Evolutionary conservation across 2,329 filamentous ascomycete species (phyloP), one percentile per base, ranked within the genome.

Genomic region (Rhinocladiella mackenziei): DNA sequence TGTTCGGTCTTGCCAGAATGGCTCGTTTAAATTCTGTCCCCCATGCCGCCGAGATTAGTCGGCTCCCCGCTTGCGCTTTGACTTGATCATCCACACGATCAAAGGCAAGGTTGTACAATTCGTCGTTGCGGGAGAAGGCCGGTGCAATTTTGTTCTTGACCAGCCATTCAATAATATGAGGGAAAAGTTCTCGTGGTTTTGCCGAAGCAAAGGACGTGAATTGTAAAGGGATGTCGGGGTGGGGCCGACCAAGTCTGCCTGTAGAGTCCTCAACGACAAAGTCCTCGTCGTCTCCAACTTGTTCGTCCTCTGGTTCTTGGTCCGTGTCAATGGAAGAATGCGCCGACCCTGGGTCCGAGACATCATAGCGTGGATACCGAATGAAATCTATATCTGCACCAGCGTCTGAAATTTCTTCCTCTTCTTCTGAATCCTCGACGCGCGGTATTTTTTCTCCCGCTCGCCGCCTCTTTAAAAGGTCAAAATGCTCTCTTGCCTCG

Each of bases 71-170:
- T 2, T 86, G 74, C 0, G 79, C 83, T 28, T 70, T 72, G 10
- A 86, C 78, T 60, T 89, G 83, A 53, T 85, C 78, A 52, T 86
- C 77, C 0, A 91, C 70, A 58, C 86, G 87, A 36, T 68, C 67
- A 69, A 88, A 89, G 0, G 84, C 80, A 18, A 84, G 70, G 9
- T 66, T 58, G 62, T 88, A 92, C 9, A 88, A 67, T 5, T 76
- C 70, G 48, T 86, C 78, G 4, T 75, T 66, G 13, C 74, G 73
- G 8, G 75, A 67, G 56, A 89, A 89, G 0, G 72, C 78, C 0
- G 84, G 85, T 54, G 89, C 83, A 38, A 92, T 73, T 55, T 83
- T 82, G 59, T 84, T 85, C 57, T 88, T 84, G 2, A 91, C 81
- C 65, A 89, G 83, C 85, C 85, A 91, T 60, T 88, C 84, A 2